Evolutionary conservation across 768 basidiomycete species (phyloP), one percentile per base, ranked within the genome.

Genomic region (Trametopsis cervina): DNA sequence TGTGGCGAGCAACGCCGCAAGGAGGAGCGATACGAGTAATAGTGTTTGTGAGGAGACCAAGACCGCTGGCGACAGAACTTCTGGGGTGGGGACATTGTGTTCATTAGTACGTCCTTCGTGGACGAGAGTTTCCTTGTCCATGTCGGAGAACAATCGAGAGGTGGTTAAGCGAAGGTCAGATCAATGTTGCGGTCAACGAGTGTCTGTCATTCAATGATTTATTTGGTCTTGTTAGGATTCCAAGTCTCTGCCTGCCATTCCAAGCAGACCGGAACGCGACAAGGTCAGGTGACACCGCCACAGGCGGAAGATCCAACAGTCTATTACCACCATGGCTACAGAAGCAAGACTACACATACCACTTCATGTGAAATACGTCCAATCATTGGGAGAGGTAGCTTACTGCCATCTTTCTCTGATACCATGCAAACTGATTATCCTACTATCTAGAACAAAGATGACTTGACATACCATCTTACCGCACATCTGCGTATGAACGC

Each of bases 401-500:
- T 15, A 27, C 22, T 43, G 12, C 13, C 20, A 11, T 40, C 12
- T 6, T 35, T 25, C 35, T 40, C 20, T 2, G 3, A 9, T 20
- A 45, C 44, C 21, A 5, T 22, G 20, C 20, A 17, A n/a, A n/a
- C n/a, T n/a, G n/a, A n/a, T n/a, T n/a, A n/a, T n/a, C n/a, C n/a
- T n/a, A n/a, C n/a, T 33, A 15, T 15, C 7, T 15, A 33, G 29
- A 33, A 33, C 29, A 33, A 33, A 15, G 29, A 33, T 33, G 29
- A 33, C 54, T 74, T 96, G 15, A 73, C 77, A 1, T 95, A 95
- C 67, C 90, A 95, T 63, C 73, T 95, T 17, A 94, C 94, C 0
- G 74, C 92, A 11, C 96, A 99, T 65, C 76, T 98, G 5, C 87
- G 95, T 5, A 72, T 99, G 66, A 98, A 97, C 64, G 95, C 93